phyloP scores from a whole-genome alignment of 2,329 filamentous ascomycete genomes.

The Aspergillus felis region DNA sequence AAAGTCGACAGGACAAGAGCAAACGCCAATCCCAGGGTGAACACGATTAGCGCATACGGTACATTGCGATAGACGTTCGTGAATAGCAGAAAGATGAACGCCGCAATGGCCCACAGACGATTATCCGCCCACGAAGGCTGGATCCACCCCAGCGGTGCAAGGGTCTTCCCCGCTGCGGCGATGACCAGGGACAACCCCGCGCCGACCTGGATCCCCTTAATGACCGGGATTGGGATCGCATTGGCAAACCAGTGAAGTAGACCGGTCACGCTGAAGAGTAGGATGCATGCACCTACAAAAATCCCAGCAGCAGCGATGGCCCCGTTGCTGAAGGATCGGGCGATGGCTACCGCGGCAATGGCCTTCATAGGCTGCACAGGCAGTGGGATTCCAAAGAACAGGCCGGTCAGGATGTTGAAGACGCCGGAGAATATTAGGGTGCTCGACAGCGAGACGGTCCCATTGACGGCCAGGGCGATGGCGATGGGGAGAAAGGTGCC shows the following conservation, averaged over 20 bases:
- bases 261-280: constrained; percentile 74
- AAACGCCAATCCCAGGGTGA: constrained; percentile 64
- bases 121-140: constrained; percentile 69
- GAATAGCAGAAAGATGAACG: constrained; percentile 66
- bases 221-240: constrained; percentile 77
- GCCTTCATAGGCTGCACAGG: constrained; percentile 90
- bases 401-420: constrained; percentile 79
- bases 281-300: constrained; percentile 68
- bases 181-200: constrained; percentile 80
- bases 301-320: constrained; percentile 80
- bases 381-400: constrained; percentile 79
- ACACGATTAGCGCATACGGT: constrained; percentile 74
- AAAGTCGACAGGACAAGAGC: constrained; percentile 48
- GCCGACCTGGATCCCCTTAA: constrained; percentile 93
- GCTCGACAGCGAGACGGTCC: constrained; percentile 73
- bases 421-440: constrained; percentile 86
- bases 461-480: constrained; percentile 74
- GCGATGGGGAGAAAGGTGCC: constrained; percentile 86
- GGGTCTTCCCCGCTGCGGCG: constrained; percentile 66
- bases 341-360: constrained; percentile 85
- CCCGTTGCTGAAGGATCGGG: constrained; percentile 60
- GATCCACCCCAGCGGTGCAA: constrained; percentile 66
- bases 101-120: constrained; percentile 68
- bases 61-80: constrained; percentile 63
- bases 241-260: constrained; percentile 69